These are phyloP conservation scores for Phaseolus coccineus DNA, from an alignment of 331 rosid species.

Conservation along the genomic window DNA sequence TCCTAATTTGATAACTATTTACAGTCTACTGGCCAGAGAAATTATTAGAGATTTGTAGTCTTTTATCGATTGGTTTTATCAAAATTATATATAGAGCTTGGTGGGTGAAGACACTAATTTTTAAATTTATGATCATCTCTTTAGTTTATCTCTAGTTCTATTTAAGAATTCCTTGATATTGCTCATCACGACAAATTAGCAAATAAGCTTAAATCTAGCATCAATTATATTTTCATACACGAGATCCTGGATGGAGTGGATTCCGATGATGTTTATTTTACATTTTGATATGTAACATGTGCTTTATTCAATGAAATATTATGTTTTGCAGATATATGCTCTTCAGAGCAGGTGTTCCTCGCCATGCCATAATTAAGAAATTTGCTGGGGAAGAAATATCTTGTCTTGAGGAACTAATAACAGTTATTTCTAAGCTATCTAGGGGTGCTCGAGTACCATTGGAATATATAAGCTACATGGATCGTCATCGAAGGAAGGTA, in stretches of 20 bases:
- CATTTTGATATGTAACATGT: conserved; percentile 21
- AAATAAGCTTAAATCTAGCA: conserved; percentile 3
- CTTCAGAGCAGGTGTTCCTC: conserved; percentile 91
- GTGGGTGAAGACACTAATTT: conserved; percentile 1
- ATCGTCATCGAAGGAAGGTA: conserved; percentile 97
- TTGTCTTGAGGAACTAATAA: conserved; percentile 69
- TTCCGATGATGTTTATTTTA: conserved; percentile 24
- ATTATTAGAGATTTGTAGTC: conserved; percentile 20
- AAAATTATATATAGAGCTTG: conserved; percentile 30
- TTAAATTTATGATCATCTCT: conserved; percentile 6
- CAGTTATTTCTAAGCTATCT: conserved; percentile 77
- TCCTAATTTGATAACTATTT: conserved; percentile 20
- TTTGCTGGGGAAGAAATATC: conserved; percentile 95
- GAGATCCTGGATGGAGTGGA: conserved; percentile 8
- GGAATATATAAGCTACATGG: conserved; percentile 79
- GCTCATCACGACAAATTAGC: conserved; percentile 31
- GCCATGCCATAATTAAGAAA: conserved; percentile 94
- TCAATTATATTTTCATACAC: conserved; percentile 28
- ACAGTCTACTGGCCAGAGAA: conserved; percentile 11
- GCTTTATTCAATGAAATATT: conserved; percentile 37
- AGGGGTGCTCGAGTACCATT: conserved; percentile 90
- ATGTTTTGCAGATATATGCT: conserved; percentile 82
- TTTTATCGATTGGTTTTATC: conserved; percentile 20
- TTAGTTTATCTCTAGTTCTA: conserved; percentile 31
- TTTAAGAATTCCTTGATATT: conserved; percentile 10